Evolutionary conservation across 768 basidiomycete genomes (phyloP), one percentile per base, ranked within the genome.

Genomic region (Trametes cinnabarina): DNA sequence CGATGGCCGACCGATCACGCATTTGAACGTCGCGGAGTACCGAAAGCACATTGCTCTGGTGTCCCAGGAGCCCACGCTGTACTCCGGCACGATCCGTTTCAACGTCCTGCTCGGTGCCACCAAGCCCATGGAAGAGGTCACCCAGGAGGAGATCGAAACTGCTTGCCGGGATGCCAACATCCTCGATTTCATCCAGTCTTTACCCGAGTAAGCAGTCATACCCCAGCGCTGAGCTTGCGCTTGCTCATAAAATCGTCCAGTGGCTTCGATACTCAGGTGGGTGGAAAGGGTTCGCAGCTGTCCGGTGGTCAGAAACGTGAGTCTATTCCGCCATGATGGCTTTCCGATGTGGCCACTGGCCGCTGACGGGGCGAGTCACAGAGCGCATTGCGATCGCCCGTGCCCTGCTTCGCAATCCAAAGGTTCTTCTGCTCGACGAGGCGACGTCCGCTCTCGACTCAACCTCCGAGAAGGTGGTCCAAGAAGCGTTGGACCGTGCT

Each of bases 361-460:
- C n/a, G 12, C 23, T 19, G n/a, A n/a, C n/a, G n/a, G n/a, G n/a
- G 9, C 4, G 28, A 6, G 32, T 26, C n/a, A n/a, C 69, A 82
- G 74, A 88, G 68, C 78, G 86, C 55, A 80, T 87, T 39, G 92
- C 93, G 25, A 97, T 96, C 64, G 94, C 94, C 4, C 85, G 94
- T 58, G 94, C 94, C 7, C 78, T 97, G n/a, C 78, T 97, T 22
- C 84, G 92, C 17, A 92, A 94, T 65, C 94, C 94, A 30, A 90
- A 88, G 67, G 92, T 97, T 46, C 77, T 97, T 49, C 76, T 94
- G 19, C 73, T 95, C 59, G 92, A 94, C 70, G 92, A 95, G 69
- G 92, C 92, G 6, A 94, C 92, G 0, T 93, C 91, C 42, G 93
- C 94, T 1, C 80, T 97, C 28, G 94, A 96, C 69, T 92, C 90